Evolutionary conservation across 805 yeast genomes (phyloP), one percentile per base, ranked within the genome.

Genomic region (Saccharomycopsis malanga): DNA sequence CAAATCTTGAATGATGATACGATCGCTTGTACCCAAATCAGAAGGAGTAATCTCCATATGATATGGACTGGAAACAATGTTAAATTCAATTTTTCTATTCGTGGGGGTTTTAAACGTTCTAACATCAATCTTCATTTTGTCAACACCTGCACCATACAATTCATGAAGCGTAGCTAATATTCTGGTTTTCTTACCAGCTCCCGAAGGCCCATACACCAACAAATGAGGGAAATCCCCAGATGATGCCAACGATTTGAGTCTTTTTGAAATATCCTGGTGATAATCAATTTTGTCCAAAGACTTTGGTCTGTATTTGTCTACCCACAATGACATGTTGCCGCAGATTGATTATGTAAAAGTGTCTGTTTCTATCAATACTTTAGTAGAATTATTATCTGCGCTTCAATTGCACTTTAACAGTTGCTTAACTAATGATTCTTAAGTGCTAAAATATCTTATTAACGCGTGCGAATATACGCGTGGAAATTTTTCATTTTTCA

Each of bases 101-200:
- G 80, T 68, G 2, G 77, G 63, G 0, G 95, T 83, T 29, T 77
- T 79, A 59, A 91, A 86, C 1, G 84, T 79, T 56, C 95, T 83
- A 32, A 89, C 85, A 60, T 93, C 98, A 45, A 93, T 89, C 63
- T 88, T 91, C 69, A 85, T 70, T 57, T 80, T 85, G 54, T 84
- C 89, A 17, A 86, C 87, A 45, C 83, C 83, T 2, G 83, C 63
- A 0, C 98, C 98, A 58, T 82, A 93, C 30, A 93, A 71, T 55
- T 87, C 87, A 47, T 78, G 72, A 45, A 93, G 66, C 1, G 94
- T 72, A 4, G 94, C 79, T 63, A 87, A 73, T 5, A 88, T 84
- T 54, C 98, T 76, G 7, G 98, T 93, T 69, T 93, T 94, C 62
- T 93, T 93, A 49, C 99, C 99, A 14, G 95, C 87, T 3, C 99